These are phyloP conservation scores for Fusarium beomiforme DNA, from an alignment of 2,329 filamentous ascomycete genomes.

Conservation along the genomic window DNA sequence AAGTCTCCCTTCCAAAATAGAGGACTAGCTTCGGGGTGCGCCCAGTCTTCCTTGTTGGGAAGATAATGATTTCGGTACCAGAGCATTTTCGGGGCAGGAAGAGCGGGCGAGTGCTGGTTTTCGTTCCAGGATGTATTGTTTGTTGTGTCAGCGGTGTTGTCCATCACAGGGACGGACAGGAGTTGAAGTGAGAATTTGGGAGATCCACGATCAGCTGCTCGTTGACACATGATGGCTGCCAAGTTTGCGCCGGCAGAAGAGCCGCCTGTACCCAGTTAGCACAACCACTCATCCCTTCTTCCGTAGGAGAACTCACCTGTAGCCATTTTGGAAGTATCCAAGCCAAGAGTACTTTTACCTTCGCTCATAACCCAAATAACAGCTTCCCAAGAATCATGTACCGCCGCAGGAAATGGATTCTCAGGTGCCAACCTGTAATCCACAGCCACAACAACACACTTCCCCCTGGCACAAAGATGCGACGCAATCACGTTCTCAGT, in stretches of 20 bases:
- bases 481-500: constrained; percentile 20
- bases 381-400: constrained; percentile 15
- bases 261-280: background rate
- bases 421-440: constrained; percentile 10
- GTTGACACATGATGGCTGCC: constrained; percentile 17
- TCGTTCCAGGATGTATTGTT: constrained; percentile 11
- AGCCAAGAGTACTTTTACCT: rapidly evolving
- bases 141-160: background rate
- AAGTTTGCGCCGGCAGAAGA: constrained; percentile 15
- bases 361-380: background rate
- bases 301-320: background rate
- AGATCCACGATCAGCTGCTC: background rate
- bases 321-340: background rate
- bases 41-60: background rate
- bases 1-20: constrained; percentile 7
- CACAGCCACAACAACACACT: constrained; percentile 7
- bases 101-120: background rate
- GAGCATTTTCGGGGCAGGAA: constrained; percentile 8
- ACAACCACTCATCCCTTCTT: no score
- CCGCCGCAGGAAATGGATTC: constrained; percentile 1
- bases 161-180: constrained; percentile 10
- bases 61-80: constrained; percentile 15
- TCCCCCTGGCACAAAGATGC: background rate
- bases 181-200: constrained; percentile 5
- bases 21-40: background rate